Evolutionary conservation across 2,329 filamentous ascomycete genomes (phyloP).

Genomic region (Aspergillus carbonarius): DNA sequence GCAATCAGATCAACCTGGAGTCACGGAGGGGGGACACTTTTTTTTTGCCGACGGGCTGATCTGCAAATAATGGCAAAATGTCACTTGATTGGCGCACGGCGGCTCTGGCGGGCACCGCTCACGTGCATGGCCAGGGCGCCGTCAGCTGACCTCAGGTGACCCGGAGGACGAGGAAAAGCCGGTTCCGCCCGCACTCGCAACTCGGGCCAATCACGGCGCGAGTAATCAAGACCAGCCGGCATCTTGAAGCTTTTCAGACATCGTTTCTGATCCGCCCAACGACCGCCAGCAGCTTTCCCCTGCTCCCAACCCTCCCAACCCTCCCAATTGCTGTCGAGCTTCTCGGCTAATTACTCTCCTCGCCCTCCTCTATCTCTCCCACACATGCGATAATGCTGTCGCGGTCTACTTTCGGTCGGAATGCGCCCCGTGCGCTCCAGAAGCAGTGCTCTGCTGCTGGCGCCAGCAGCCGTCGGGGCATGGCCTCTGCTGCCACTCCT

Average conservation of each 20-base stretch:
- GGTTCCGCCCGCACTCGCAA: slow-evolving; percentile 42
- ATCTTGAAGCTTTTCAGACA: slow-evolving; percentile 46
- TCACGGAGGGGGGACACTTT: background rate
- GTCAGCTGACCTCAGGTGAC: slow-evolving; percentile 29
- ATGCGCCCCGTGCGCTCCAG: slow-evolving; percentile 62
- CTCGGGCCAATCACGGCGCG: slow-evolving; percentile 38
- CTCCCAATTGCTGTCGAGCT: slow-evolving; percentile 38
- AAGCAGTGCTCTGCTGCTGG: slow-evolving; percentile 57
- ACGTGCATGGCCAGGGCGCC: background rate
- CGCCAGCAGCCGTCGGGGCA: slow-evolving; percentile 57
- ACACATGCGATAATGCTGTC: slow-evolving; percentile 65
- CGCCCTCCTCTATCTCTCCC: slow-evolving; percentile 51
- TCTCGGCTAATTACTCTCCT: slow-evolving; percentile 36
- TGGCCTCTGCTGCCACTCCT: slow-evolving; percentile 66
- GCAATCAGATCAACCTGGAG: background rate
- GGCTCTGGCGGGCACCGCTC: slow-evolving; percentile 15
- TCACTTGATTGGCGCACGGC: background rate
- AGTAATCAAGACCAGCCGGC: slow-evolving; percentile 39
- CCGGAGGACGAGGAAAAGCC: slow-evolving; percentile 26
- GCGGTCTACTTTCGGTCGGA: slow-evolving; percentile 63
- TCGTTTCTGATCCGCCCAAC: slow-evolving; percentile 29
- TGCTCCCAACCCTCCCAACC: slow-evolving; percentile 28
- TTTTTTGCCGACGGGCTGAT: slow-evolving; percentile 10
- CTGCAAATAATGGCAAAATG: background rate
- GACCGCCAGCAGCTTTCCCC: slow-evolving; percentile 30